These are phyloP conservation scores for Ascosphaera apis DNA, from an alignment of 2,329 filamentous ascomycete genomes.

Conservation along the genomic window DNA sequence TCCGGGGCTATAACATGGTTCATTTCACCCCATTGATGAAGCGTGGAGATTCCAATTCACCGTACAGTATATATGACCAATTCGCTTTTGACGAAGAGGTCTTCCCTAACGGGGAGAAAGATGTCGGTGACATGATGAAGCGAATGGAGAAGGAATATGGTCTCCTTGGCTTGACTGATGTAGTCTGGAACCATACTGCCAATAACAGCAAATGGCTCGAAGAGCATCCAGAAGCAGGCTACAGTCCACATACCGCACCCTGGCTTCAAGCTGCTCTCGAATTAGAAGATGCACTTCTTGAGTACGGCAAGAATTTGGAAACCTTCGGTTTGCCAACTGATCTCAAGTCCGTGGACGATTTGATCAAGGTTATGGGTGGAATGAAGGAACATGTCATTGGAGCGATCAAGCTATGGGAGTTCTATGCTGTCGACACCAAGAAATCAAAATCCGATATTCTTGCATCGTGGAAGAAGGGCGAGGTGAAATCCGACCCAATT, in stretches of 20 bases:
- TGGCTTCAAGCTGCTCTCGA: constrained; percentile 44
- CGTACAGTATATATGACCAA: constrained; percentile 92
- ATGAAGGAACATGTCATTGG: constrained; percentile 62
- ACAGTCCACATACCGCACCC: constrained; percentile 79
- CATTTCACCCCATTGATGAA: constrained; percentile 90
- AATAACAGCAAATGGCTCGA: constrained; percentile 88
- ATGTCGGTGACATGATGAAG: constrained; percentile 52
- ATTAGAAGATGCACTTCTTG: constrained; percentile 50
- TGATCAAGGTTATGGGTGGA: constrained; percentile 60
- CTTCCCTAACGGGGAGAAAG: constrained; percentile 68
- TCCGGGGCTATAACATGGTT: constrained; percentile 94
- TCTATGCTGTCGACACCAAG: constrained; percentile 64
- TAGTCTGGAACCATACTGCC: constrained; percentile 95
- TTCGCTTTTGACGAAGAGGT: constrained; percentile 57
- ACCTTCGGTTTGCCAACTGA: constrained; percentile 53
- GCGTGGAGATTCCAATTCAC: constrained; percentile 77
- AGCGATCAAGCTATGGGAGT: constrained; percentile 72
- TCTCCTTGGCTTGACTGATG: constrained; percentile 73
- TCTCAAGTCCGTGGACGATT: constrained; percentile 45
- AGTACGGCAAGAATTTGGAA: constrained; percentile 38
- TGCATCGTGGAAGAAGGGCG: constrained; percentile 44
- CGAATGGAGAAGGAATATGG: constrained; percentile 70
- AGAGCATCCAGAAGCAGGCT: constrained; percentile 84
- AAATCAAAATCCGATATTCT: constrained; percentile 44
- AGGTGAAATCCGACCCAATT: constrained; percentile 29